Percentiles rank a stretch among this genome's conserved stretches.
These are phyloP conservation scores for Tylopilus sp. DNA, from an alignment of 768 basidiomycete species.

Conservation along the genomic window DNA sequence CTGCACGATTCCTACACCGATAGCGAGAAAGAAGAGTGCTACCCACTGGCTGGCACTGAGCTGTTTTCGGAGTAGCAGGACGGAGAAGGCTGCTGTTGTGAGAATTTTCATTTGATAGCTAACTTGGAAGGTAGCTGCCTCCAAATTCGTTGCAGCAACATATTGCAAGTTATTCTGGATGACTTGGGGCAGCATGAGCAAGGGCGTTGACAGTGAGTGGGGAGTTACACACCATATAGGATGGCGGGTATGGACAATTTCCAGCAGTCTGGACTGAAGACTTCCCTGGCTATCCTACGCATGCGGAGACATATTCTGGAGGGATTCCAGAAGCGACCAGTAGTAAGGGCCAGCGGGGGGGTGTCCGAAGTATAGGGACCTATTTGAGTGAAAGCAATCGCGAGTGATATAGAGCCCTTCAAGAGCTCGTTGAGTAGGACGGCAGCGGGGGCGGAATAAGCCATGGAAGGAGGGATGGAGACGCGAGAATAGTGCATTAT, in stretches of 20 bases:
- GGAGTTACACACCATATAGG: slow-evolving; percentile 61
- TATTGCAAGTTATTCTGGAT: slow-evolving; percentile 96
- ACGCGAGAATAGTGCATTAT: slow-evolving; percentile 97
- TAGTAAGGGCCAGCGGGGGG: slow-evolving; percentile 28
- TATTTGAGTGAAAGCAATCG: slow-evolving; percentile 73
- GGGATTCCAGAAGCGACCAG: slow-evolving; percentile 36
- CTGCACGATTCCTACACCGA: slow-evolving; percentile 89
- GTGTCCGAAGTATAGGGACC: slow-evolving; percentile 36
- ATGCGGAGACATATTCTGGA: slow-evolving; percentile 42
- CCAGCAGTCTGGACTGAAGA: slow-evolving; percentile 93
- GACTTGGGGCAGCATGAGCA: slow-evolving; percentile 40
- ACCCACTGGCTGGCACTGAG: slow-evolving; percentile 78
- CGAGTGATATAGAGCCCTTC: slow-evolving; percentile 84
- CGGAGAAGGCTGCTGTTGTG: slow-evolving; percentile 88
- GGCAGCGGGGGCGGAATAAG: slow-evolving; percentile 92
- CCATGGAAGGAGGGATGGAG: slow-evolving; percentile 65
- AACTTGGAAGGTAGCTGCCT: slow-evolving; percentile 95
- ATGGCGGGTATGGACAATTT: slow-evolving; percentile 96
- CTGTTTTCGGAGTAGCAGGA: slow-evolving; percentile 73
- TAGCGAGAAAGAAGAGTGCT: slow-evolving; percentile 76
- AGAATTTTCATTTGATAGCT: slow-evolving; percentile 98
- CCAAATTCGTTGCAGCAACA: slow-evolving; percentile 89
- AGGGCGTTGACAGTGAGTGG: not conserved
- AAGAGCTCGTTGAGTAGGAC: slow-evolving; percentile 93
- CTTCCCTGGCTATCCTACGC: slow-evolving; percentile 57